phyloP scores from a whole-genome alignment of 345 rosid species.

The Salix exigua region DNA sequence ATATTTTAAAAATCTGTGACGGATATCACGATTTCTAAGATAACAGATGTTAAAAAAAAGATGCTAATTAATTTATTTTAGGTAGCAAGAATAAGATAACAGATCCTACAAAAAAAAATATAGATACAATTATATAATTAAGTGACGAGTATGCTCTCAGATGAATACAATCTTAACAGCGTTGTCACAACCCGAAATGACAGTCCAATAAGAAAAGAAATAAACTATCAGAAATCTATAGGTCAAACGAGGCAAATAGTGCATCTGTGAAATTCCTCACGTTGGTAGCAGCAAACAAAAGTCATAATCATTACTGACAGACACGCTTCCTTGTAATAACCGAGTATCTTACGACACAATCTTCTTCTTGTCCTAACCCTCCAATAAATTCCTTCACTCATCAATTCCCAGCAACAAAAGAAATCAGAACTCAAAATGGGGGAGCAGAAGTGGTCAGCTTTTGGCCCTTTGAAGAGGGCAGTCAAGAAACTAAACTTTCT shows the following conservation, averaged over 20 bases:
- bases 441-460: constrained; percentile 7
- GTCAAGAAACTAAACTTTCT: constrained; percentile 24
- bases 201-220: background rate
- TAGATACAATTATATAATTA: background rate
- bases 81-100: background rate
- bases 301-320: background rate
- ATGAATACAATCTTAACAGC: background rate
- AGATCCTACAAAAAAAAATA: background rate
- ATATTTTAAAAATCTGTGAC: too few species aligned
- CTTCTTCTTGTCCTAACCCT: background rate
- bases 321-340: background rate
- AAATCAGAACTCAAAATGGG: constrained; percentile 6
- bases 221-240: background rate
- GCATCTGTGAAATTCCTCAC: background rate
- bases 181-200: background rate
- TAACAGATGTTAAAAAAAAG: too few species aligned
- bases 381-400: background rate
- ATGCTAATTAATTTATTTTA: too few species aligned
- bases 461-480: constrained; percentile 22
- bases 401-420: background rate
- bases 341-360: background rate
- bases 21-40: too few species aligned
- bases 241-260: background rate
- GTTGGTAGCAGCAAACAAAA: background rate
- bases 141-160: background rate